These are phyloP conservation scores for Curvularia spicifera DNA, from an alignment of 2,329 filamentous ascomycete species.

Conservation along the genomic window DNA sequence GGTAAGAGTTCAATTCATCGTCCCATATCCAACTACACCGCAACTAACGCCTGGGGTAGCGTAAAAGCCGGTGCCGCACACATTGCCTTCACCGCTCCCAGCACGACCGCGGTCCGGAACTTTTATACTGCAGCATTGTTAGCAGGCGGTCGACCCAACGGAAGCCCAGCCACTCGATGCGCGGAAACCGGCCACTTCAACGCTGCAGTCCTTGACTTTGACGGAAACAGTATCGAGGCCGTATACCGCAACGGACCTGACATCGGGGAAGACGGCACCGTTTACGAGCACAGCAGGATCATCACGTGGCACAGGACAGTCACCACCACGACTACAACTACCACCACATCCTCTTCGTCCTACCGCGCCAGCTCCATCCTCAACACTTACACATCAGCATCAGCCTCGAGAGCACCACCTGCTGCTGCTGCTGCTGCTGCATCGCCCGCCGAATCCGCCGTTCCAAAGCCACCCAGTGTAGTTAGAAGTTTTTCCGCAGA, in stretches of 20 bases:
- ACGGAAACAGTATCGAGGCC: constrained; percentile 84
- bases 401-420: constrained; percentile 34
- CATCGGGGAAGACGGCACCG: constrained; percentile 48
- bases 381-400: constrained; percentile 31
- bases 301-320: constrained; percentile 50
- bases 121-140: constrained; percentile 75
- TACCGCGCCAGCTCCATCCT: constrained; percentile 43
- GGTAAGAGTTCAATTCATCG: constrained; percentile 52
- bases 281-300: constrained; percentile 54
- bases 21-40: constrained; percentile 17
- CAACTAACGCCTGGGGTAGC: constrained; percentile 35
- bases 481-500: constrained; percentile 46
- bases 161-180: constrained; percentile 62
- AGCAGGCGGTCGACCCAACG: constrained; percentile 66
- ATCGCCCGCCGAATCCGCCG: constrained; percentile 35
- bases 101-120: constrained; percentile 68
- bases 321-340: constrained; percentile 23
- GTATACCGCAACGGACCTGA: constrained; percentile 62
- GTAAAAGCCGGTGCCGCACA: constrained; percentile 62
- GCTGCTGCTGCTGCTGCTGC: constrained; percentile 22
- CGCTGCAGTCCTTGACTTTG: constrained; percentile 73
- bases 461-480: constrained; percentile 34
- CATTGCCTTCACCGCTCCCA: constrained; percentile 72
- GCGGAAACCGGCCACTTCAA: constrained; percentile 64
- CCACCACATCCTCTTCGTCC: constrained; percentile 6